phyloP scores from a whole-genome alignment of 2,329 filamentous ascomycete genomes.

The Elsinoe perseae region DNA sequence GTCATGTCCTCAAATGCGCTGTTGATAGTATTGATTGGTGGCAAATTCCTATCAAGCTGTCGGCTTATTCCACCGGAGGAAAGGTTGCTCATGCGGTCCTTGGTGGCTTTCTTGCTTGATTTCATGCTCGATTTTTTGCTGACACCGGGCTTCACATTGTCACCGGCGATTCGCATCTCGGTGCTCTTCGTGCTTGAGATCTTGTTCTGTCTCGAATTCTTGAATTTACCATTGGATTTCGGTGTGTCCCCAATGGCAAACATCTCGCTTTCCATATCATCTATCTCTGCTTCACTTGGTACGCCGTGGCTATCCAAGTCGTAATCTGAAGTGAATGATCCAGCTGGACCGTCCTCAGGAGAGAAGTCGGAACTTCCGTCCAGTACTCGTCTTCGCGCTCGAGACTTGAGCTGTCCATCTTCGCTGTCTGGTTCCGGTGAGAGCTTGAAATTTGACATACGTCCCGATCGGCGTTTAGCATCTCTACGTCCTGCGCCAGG shows the following conservation, averaged over 20 bases:
- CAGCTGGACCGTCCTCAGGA: neutral
- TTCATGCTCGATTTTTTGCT: neutral
- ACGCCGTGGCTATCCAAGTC: neutral
- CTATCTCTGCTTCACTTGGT: neutral
- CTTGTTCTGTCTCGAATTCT: neutral
- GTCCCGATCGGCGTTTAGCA: neutral
- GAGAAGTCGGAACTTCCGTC: neutral
- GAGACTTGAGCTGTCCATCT: neutral
- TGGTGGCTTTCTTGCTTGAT: neutral
- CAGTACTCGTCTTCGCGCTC: too few species aligned
- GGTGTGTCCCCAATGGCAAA: neutral
- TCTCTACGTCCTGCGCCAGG: neutral
- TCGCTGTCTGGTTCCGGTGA: neutral
- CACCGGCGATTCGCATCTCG: too few species aligned
- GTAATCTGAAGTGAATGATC: neutral
- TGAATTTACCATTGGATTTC: neutral
- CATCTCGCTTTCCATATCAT: neutral
- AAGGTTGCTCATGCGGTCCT: constrained; percentile 9
- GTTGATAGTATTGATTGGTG: constrained; percentile 40
- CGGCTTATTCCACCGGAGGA: constrained; percentile 8
- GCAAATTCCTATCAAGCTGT: constrained; percentile 30
- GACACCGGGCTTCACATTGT: too few species aligned
- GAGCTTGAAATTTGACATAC: neutral
- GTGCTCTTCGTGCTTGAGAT: neutral
- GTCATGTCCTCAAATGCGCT: constrained; percentile 47